A percentile compares a stretch with the other conserved stretches of the same genome.
Evolutionary conservation across 2,329 filamentous ascomycete genomes (phyloP).

Genomic region (Thelonectria blattea): DNA sequence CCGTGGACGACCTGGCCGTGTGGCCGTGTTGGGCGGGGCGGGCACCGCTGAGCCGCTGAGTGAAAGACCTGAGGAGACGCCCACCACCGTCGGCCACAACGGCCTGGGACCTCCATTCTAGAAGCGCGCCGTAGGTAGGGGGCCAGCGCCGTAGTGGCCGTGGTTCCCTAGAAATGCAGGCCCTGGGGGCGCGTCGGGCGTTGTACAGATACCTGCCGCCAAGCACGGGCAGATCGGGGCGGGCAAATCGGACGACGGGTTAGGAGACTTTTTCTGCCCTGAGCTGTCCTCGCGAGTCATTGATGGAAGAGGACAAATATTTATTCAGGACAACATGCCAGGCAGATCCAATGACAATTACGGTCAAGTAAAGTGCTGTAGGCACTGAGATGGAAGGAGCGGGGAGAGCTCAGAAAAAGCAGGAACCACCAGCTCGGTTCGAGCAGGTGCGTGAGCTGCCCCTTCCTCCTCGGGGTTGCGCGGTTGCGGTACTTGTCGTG

Average conservation of each 20-base stretch:
- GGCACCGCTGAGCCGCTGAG: constrained; percentile 3
- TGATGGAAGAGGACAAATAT: not conserved
- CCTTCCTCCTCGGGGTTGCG: not conserved
- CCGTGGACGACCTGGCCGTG: constrained; percentile 18
- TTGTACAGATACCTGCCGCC: constrained; percentile 10
- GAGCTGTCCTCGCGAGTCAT: not conserved
- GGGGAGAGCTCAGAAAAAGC: too few species aligned
- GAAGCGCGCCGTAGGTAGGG: not conserved
- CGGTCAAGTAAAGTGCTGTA: too few species aligned
- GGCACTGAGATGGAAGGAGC: too few species aligned
- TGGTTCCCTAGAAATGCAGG: not conserved
- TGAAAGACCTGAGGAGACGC: not conserved
- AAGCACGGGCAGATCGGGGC: constrained; percentile 20
- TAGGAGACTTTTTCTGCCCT: not conserved
- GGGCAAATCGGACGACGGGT: constrained; percentile 10
- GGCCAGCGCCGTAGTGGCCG: constrained; percentile 18
- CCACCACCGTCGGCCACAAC: constrained; percentile 1
- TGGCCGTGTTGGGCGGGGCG: constrained; percentile 13
- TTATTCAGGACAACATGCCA: not conserved
- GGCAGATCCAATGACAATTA: not conserved
- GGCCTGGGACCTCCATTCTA: constrained; percentile 5
- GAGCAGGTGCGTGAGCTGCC: not conserved
- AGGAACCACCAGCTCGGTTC: not conserved
- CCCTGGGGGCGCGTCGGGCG: not conserved
- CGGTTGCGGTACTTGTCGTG: not conserved